Conservation (phyloP, 1,284 basidiomycete genomes). For the Cystobasidium slooffiae region DNA sequence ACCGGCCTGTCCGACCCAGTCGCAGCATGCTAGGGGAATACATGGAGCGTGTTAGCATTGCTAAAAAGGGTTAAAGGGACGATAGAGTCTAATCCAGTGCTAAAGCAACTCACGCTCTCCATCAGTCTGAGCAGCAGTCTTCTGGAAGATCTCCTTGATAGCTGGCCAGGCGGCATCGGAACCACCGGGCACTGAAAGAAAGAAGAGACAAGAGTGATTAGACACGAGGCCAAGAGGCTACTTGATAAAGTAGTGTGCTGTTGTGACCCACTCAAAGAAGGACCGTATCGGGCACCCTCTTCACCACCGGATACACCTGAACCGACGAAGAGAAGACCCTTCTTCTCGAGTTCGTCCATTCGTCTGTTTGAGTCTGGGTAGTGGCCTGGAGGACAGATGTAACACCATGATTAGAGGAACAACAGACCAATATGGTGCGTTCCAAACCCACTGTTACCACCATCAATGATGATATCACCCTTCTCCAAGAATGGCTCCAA, state of each 20-base stretch:
- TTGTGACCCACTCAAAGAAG: conserved; percentile 71
- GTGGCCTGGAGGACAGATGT: conserved; percentile 61
- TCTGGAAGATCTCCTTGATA: conserved; percentile 99
- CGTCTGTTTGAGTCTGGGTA: conserved; percentile 98
- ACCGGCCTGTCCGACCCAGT: conserved; percentile 98
- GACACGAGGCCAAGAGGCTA: neutral
- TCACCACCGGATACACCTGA: conserved; percentile 99
- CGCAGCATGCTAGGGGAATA: conserved; percentile 84
- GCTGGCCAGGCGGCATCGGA: conserved; percentile 89
- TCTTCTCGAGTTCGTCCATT: conserved; percentile 85
- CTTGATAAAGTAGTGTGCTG: neutral
- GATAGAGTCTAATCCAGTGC: too few species aligned
- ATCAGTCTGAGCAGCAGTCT: conserved; percentile 90
- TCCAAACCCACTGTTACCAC: conserved; percentile 55
- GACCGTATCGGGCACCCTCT: conserved; percentile 96
- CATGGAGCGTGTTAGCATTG: conserved; percentile 4
- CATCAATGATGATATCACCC: conserved; percentile 95
- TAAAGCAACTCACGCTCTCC: conserved; percentile 61
- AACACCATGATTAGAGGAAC: too few species aligned
- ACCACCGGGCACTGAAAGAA: conserved; percentile 80
- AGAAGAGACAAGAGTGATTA: neutral
- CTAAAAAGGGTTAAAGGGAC: too few species aligned
- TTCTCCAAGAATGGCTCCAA: conserved; percentile 65
- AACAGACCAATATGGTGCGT: too few species aligned
- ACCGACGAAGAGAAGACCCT: conserved; percentile 95